Evolutionary conservation across 768 basidiomycete species (phyloP), one percentile per base, ranked within the genome.

Genomic region (Trametes gibbosa): DNA sequence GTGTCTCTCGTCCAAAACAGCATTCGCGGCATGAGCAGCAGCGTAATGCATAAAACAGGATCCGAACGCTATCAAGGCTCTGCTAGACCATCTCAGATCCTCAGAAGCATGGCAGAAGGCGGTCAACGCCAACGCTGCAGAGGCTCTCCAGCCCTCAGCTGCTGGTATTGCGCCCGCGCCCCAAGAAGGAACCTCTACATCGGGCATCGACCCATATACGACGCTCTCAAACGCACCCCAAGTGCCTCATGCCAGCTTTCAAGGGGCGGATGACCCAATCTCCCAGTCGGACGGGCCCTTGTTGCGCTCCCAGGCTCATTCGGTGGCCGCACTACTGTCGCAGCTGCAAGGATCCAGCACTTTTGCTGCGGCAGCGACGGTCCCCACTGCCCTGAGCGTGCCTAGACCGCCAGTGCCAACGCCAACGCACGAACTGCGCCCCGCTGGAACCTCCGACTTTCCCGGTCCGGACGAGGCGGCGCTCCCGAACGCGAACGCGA

Each of bases 61-160:
- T 71, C 76, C 85, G 47, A 76, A 76, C 60, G 82, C 81, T 45
- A 79, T 94, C 48, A 81, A 83, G 65, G 84, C 88, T 25, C 78
- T 93, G 24, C 79, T 94, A 17, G 87, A 91, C 53, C 82, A 83
- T 62, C 76, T 92, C 13, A 77, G 82, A 50, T 72, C 78, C 2
- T 92, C 90, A 3, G 78, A 83, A 65, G 87, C 84, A 23, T 92
- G 87, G 89, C 81, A 86, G 65, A 77, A 85, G 49, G 67, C 76
- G 1, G 63, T 76, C 16, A 69, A 49, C 49, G 41, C 48, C 29
- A 39, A 56, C 39, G 32, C 51, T 24, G 24, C n/a, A 39, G 52
- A 39, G 35, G 23, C 17, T 21, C 23, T 53, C 27, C 43, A 49
- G 25, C 50, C 23, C 17, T 16, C 48, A 21, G 39, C 21, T 52